Base-by-base conservation (phyloP, 1,139 yeast genomes). In the Pichia terricola region DNA sequence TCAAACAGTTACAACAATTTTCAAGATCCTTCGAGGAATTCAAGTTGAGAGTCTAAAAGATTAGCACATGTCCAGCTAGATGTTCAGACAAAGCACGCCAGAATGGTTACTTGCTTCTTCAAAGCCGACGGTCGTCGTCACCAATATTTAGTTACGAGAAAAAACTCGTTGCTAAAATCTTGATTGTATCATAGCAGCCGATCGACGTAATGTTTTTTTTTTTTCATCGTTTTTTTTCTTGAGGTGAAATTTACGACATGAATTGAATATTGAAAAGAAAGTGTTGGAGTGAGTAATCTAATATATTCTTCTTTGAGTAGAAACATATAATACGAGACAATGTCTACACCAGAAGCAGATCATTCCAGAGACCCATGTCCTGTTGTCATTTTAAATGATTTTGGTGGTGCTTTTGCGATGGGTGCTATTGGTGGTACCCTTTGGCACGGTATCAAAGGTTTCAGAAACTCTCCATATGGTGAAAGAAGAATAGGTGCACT, bases 341-440 rank as follows among this genome's bases (percentile, higher is more conserved):
- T 81, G 89, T 81, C 91, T 41, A 56, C 61, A 35, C 57, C 62
- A 42, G 61, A 58, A 53, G 96, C 96, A 47, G 98, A 94, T 70
- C 98, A 91, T 67, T 79, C 96, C 39, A 85, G 98, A 79, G 99
- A 91, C 65, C 99, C 99, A 59, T 91, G 99, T 71, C 99, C 98
- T 49, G 77, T 89, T 55, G 97, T 91, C 52, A 88, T 91, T 56
- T 70, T 91, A 54, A 89, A 81, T 67, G 99, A 91, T 72, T 91
- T 91, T 60, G 99, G 99, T 60, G 97, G 97, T 63, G 97, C 98
- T 47, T 91, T 88, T 60, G 81, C 97, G 60, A 89, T 91, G 97
- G 99, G 99, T 67, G 84, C 79, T 56, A 85, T 91, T 60, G 97
- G 98, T 69, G 99, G 99, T 53, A 81, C 94, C 58, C 81, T 94